These are phyloP conservation scores for Vigna nakashimae DNA, from an alignment of 306 rosid genomes.

Conservation along the genomic window DNA sequence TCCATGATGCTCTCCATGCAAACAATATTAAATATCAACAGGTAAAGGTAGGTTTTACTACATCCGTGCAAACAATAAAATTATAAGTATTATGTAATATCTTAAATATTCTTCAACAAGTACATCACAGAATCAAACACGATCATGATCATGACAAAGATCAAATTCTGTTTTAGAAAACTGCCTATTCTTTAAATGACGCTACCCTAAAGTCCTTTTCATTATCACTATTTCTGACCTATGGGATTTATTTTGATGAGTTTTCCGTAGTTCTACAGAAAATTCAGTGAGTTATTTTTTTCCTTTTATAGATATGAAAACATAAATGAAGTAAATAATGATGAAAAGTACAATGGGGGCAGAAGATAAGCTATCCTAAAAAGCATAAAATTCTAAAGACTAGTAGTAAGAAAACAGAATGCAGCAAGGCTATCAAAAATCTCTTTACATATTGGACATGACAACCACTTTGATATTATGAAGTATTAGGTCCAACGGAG, in stretches of 20 bases:
- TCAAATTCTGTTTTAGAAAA: slow-evolving; percentile 9
- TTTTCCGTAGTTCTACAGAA: slow-evolving; percentile 5
- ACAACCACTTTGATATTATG: slow-evolving; percentile 4
- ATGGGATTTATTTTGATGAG: background rate
- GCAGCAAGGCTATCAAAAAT: slow-evolving; percentile 22
- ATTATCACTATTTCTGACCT: slow-evolving; percentile 15
- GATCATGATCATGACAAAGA: background rate
- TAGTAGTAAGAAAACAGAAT: slow-evolving; percentile 2
- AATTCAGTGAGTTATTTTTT: background rate
- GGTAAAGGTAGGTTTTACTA: slow-evolving; percentile 26
- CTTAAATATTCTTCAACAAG: slow-evolving; percentile 8
- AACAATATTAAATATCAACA: no score
- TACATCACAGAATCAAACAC: slow-evolving; percentile 19
- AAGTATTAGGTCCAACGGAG: background rate
- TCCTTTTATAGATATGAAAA: background rate
- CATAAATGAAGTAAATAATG: background rate
- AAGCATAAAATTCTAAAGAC: background rate
- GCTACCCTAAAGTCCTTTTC: background rate
- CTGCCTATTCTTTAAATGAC: slow-evolving; percentile 17
- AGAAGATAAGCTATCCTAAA: background rate
- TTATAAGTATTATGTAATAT: slow-evolving; percentile 13
- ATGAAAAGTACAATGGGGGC: background rate
- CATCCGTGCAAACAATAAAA: slow-evolving; percentile 32
- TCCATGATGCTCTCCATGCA: background rate
- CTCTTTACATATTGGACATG: background rate